Conservation (phyloP, 2,329 filamentous ascomycete genomes). For the Blastomyces silverae region DNA sequence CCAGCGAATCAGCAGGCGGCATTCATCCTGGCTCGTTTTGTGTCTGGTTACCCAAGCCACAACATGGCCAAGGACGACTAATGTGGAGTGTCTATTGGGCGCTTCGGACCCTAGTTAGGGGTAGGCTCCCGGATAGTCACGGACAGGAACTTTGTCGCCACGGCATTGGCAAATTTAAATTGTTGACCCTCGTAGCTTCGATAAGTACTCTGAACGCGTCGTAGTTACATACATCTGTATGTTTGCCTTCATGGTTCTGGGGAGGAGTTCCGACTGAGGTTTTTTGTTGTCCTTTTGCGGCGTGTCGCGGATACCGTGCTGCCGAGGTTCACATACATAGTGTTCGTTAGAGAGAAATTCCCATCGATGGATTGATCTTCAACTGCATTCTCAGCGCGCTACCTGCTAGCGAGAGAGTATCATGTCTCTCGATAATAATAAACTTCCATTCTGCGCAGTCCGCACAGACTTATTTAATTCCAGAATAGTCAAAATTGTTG, state of each 20-base stretch:
- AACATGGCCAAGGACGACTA: background rate
- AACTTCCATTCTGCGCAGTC: background rate
- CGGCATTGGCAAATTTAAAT: no score
- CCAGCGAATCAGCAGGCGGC: background rate
- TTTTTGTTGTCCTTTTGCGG: background rate
- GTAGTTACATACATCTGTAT: no score
- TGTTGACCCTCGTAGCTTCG: no score
- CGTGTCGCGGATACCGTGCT: background rate
- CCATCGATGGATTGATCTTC: background rate
- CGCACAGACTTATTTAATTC: background rate
- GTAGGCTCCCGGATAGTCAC: background rate
- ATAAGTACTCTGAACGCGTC: no score
- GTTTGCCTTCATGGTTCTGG: no score
- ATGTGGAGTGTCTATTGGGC: background rate
- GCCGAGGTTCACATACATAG: no score
- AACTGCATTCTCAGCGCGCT: background rate
- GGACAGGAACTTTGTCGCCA: no score
- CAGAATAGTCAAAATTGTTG: background rate
- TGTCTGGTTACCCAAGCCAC: background rate
- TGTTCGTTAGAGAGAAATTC: no score
- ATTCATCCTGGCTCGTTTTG: background rate
- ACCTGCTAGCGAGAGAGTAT: background rate
- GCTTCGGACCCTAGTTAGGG: background rate
- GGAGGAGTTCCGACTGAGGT: no score
- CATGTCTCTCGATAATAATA: background rate